These are phyloP conservation scores for Platanus orientalis DNA, from an alignment of 164 flowering plant species.

Conservation along the genomic window DNA sequence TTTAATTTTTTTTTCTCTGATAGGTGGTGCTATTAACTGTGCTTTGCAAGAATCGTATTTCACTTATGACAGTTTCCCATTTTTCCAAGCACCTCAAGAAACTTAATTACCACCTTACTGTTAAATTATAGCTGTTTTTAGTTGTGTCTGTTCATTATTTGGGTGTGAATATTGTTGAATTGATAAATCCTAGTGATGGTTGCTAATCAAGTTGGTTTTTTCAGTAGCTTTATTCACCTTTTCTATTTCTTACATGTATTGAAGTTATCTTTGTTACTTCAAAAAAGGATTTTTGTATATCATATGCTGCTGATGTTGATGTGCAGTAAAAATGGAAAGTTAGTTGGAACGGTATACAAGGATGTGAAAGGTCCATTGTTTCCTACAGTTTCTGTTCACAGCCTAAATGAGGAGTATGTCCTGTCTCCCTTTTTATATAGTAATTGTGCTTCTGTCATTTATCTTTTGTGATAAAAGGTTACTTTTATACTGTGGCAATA, in stretches of 20 bases:
- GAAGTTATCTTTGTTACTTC: not conserved
- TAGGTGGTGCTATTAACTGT: constrained; percentile 96
- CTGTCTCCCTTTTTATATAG: not conserved
- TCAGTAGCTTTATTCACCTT: not conserved
- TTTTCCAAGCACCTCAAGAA: no score
- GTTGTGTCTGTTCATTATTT: not conserved
- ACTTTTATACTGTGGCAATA: not conserved
- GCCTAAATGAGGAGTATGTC: constrained; percentile 93
- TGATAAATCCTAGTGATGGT: not conserved
- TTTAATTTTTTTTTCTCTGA: no score
- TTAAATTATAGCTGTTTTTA: not conserved
- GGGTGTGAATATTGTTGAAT: constrained; percentile 2
- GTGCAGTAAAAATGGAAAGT: constrained; percentile 77
- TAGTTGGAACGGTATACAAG: constrained; percentile 63
- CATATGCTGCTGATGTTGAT: constrained; percentile 14
- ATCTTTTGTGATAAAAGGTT: not conserved
- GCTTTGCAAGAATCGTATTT: constrained; percentile 88
- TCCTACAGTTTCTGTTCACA: constrained; percentile 96
- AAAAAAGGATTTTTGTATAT: not conserved
- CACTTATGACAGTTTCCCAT: constrained; percentile 47
- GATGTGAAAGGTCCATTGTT: constrained; percentile 70
- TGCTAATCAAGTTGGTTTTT: constrained; percentile 6
- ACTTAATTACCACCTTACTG: not conserved
- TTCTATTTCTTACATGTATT: not conserved
- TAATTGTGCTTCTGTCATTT: not conserved